Conservation (phyloP, 202 grass and related monocot genomes). For the Saccharum hybrid region DNA sequence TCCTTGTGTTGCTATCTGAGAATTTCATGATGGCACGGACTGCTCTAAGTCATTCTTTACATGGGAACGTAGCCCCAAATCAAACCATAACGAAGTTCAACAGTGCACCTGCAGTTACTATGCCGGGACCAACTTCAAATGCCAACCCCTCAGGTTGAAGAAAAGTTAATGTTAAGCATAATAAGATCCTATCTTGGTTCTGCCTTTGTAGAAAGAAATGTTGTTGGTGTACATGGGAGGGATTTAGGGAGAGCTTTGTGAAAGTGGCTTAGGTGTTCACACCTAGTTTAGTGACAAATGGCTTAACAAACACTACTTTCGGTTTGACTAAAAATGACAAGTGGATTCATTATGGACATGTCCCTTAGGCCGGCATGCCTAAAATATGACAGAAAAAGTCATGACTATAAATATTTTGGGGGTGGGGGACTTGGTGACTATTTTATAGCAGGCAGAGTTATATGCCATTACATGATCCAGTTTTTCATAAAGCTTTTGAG, state of each 20-base stretch:
- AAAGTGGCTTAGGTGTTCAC: constrained; percentile 17
- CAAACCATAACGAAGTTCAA: constrained; percentile 67
- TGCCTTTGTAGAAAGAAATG: constrained; percentile 19
- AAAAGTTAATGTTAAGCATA: constrained; percentile 33
- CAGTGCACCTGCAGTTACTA: constrained; percentile 51
- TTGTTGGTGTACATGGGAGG: constrained; percentile 31
- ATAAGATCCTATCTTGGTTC: constrained; percentile 30
- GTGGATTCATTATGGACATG: constrained; percentile 21
- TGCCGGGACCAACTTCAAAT: constrained; percentile 55
- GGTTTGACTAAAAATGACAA: constrained; percentile 29
- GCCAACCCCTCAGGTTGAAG: constrained; percentile 68
- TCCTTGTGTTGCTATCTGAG: no score
- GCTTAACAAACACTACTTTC: constrained; percentile 38
- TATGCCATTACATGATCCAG: constrained; percentile 16
- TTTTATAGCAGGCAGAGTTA: constrained; percentile 26
- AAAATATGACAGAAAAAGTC: constrained; percentile 13
- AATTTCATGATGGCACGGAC: constrained; percentile 77
- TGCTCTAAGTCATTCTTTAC: constrained; percentile 74
- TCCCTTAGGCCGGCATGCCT: constrained; percentile 9
- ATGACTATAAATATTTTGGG: not conserved
- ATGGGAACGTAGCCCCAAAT: constrained; percentile 60
- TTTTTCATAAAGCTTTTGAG: constrained; percentile 16
- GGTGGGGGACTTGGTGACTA: constrained; percentile 12
- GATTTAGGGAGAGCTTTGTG: not conserved
- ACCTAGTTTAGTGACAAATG: constrained; percentile 31